These are phyloP conservation scores for Phialophora tarda DNA, from an alignment of 2,329 filamentous ascomycete species.

Conservation along the genomic window DNA sequence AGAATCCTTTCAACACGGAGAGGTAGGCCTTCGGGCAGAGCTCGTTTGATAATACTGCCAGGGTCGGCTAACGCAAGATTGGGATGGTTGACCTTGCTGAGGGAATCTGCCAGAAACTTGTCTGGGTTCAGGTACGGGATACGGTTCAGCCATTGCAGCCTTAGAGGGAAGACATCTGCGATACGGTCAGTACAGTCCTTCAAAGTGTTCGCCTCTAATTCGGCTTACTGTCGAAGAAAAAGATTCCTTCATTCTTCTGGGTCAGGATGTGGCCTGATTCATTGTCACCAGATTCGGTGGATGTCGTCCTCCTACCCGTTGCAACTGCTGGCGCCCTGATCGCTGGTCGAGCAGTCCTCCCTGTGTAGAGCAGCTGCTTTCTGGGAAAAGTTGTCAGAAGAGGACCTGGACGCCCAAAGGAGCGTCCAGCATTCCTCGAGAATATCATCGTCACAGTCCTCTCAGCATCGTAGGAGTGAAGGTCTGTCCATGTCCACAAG, in stretches of 20 bases:
- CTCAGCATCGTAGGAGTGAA: constrained; percentile 1
- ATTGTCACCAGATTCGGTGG: constrained; percentile 42
- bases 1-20: constrained; percentile 80
- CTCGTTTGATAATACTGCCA: constrained; percentile 60
- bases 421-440: constrained; percentile 17
- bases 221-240: constrained; percentile 84
- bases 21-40: constrained; percentile 65
- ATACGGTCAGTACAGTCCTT: constrained; percentile 23
- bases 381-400: constrained; percentile 8
- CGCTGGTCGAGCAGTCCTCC: constrained; percentile 27
- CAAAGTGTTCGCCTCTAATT: too few relatives aligned
- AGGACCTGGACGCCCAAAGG: constrained; percentile 13
- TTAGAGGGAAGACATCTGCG: constrained; percentile 81
- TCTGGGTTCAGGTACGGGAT: constrained; percentile 57
- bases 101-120: constrained; percentile 54
- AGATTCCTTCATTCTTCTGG: constrained; percentile 74
- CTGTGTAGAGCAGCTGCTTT: constrained; percentile 31
- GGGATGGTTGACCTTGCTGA: constrained; percentile 60
- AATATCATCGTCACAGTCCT: constrained; percentile 24
- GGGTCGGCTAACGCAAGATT: constrained; percentile 62
- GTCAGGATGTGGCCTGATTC: constrained; percentile 77
- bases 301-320: constrained; percentile 26
- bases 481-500: not conserved
- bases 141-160: constrained; percentile 67
- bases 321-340: constrained; percentile 1